Base-by-base conservation (phyloP, 148 eudicot genomes). In the Camellia japonica region DNA sequence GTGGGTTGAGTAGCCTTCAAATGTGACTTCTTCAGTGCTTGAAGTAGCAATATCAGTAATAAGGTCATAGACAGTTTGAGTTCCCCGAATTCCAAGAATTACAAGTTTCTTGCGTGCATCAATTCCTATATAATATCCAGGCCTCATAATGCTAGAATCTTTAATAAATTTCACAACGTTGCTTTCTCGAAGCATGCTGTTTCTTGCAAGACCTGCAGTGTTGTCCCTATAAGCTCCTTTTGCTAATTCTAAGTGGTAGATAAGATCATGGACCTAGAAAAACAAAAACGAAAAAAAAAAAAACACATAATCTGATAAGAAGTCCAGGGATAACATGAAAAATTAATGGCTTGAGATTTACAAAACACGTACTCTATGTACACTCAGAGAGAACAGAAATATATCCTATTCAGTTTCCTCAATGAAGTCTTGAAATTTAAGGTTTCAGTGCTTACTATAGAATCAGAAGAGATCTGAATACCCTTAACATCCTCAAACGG, bases 31-130 rank as follows among this genome's bases (percentile, higher is more conserved):
- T 77, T 90, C 98, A 23, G 89, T 85, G 82, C 99, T 91, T 43
- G 97, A 87, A 82, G 99, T 90, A 38, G 90, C 91, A 68, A 93
- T 85, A 81, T 95, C 97, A 70, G 99, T 95, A 5, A 95, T 90
- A 13, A 95, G 91, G 83, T 95, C 99, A 77, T 89, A 91, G 49
- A 92, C 91, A 16, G 99, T 87, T 72, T 93, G 97, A 62, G 99
- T 95, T 76, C 99, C 99, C 69, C 99, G 97, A 52, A 95, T 93
- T 73, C 99, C 97, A 87, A 93, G 91, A 87, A 95, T 91, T 68
- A 95, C 93, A 84, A 90, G 94, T 79, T 92, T 95, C 66, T 85
- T 92, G 79, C 95, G 91, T 47, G 68, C 80, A 85, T 95, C 99
- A 67, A 95, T 79, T 63, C 93, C 99, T 18, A 95, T 91, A 90